Evolutionary conservation across 495 filamentous ascomycete species (phyloP).

Genomic region (Elaphomyces granulatus): DNA sequence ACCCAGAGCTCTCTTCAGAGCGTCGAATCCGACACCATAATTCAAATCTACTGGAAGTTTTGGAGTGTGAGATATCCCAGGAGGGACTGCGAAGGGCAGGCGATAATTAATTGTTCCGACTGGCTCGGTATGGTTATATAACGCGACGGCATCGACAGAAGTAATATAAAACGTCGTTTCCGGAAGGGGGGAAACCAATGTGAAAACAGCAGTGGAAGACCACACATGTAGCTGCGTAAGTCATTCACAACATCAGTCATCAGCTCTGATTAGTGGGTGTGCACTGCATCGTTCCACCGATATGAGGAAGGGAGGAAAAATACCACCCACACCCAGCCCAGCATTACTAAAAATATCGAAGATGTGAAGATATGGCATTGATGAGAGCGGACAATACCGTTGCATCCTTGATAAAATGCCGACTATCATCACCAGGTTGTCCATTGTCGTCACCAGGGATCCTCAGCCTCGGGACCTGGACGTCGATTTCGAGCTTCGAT

Average conservation of each 20-base stretch:
- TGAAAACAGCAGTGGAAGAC: conserved; percentile 76
- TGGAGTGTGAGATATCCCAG: conserved; percentile 55
- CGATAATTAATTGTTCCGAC: conserved; percentile 64
- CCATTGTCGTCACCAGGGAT: conserved; percentile 32
- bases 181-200: conserved; percentile 60
- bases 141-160: conserved; percentile 66
- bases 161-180: conserved; percentile 60
- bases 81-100: conserved; percentile 60
- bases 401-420: conserved; percentile 67
- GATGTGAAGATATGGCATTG: conserved; percentile 8
- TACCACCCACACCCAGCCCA: too few relatives aligned
- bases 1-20: conserved; percentile 69
- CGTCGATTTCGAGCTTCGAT: conserved; percentile 46
- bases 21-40: conserved; percentile 66
- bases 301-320: too few relatives aligned
- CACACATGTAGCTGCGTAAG: conserved; percentile 53
- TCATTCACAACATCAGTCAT: background rate
- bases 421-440: conserved; percentile 26
- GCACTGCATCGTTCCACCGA: too few relatives aligned
- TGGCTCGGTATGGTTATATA: conserved; percentile 63
- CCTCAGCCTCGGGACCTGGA: conserved; percentile 53
- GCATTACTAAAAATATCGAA: background rate
- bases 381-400: conserved; percentile 40
- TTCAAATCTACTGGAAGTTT: conserved; percentile 68
- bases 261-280: too few relatives aligned